phyloP scores from a whole-genome alignment of 345 rosid genomes.

The Bruguiera parviflora region DNA sequence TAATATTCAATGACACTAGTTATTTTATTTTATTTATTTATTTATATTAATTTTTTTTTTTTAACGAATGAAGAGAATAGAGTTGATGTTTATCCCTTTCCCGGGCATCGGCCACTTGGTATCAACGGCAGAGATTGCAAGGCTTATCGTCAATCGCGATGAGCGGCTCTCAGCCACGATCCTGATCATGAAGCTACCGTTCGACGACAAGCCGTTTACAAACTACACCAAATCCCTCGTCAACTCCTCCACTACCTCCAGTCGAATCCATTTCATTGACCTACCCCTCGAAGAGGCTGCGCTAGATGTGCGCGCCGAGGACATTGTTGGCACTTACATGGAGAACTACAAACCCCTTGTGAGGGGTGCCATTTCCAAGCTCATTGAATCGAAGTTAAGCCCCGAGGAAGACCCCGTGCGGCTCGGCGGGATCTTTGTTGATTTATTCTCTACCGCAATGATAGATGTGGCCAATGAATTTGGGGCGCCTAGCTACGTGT shows the following conservation, averaged over 20 bases:
- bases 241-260: not conserved
- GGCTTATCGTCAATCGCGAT: not conserved
- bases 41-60: too few species aligned
- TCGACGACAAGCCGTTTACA: not conserved
- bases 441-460: constrained; percentile 48
- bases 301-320: not conserved
- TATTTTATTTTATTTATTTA: too few species aligned
- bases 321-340: not conserved
- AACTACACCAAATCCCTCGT: not conserved
- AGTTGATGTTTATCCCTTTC: constrained; percentile 11
- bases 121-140: constrained; percentile 3
- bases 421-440: constrained; percentile 47
- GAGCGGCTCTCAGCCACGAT: constrained; percentile 4
- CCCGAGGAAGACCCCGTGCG: constrained; percentile 17
- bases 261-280: constrained; percentile 3
- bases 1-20: too few species aligned
- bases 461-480: constrained; percentile 50
- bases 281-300: not conserved
- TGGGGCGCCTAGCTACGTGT: constrained; percentile 40
- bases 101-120: constrained; percentile 17
- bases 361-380: not conserved
- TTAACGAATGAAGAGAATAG: not conserved
- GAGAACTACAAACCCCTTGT: constrained; percentile 6
- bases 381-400: not conserved
- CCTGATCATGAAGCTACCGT: constrained; percentile 7